Evolutionary conservation across 2,329 filamentous ascomycete genomes (phyloP).

Genomic region (Botryotinia globosa): DNA sequence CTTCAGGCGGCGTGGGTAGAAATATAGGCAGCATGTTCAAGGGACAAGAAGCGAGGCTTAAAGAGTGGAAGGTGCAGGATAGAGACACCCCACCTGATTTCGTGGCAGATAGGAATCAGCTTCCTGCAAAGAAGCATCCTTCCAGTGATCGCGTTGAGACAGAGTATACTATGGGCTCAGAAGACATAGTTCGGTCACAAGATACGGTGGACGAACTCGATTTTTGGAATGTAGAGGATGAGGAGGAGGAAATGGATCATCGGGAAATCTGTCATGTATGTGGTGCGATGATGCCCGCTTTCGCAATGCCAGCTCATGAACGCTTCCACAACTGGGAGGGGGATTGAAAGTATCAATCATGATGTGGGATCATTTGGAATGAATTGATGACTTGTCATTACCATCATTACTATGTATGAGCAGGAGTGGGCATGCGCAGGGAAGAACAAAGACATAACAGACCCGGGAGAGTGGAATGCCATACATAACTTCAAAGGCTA

Average conservation of each 20-base stretch:
- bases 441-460: neutral
- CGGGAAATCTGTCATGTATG: conserved; percentile 44
- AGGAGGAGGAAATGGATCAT: conserved; percentile 32
- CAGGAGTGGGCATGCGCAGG: neutral
- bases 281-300: conserved; percentile 47
- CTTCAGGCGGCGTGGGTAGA: conserved; percentile 50
- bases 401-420: neutral
- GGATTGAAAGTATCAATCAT: conserved; percentile 18
- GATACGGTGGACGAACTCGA: conserved; percentile 26
- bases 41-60: conserved; percentile 66
- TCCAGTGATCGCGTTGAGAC: neutral
- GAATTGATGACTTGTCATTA: neutral
- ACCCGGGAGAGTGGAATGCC: neutral
- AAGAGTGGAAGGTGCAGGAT: conserved; percentile 61
- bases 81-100: conserved; percentile 38
- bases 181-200: conserved; percentile 34
- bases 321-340: conserved; percentile 43
- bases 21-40: conserved; percentile 84
- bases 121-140: neutral
- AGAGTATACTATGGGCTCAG: conserved; percentile 27
- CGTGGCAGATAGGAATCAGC: neutral
- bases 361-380: neutral
- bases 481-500: neutral
- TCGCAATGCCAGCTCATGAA: conserved; percentile 49
- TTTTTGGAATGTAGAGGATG: conserved; percentile 28